These are phyloP conservation scores for Mangifera indica DNA, from an alignment of 345 rosid species.

Conservation along the genomic window DNA sequence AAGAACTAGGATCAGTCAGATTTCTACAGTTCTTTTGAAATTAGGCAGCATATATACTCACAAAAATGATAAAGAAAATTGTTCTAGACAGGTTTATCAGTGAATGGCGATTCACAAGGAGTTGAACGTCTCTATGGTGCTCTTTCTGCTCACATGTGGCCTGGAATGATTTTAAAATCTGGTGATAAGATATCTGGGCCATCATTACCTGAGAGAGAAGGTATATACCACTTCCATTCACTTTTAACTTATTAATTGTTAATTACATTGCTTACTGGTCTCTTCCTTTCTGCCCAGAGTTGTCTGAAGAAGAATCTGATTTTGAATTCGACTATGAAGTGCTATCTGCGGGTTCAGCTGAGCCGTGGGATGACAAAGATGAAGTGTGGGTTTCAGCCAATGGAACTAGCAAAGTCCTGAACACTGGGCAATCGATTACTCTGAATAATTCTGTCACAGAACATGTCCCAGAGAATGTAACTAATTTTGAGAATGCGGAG, in stretches of 20 bases:
- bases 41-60: background rate
- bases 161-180: slow-evolving; percentile 86
- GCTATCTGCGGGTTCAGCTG: slow-evolving; percentile 76
- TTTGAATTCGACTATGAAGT: slow-evolving; percentile 82
- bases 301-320: slow-evolving; percentile 87
- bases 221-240: slow-evolving; percentile 27
- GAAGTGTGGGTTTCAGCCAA: slow-evolving; percentile 76
- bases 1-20: background rate
- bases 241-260: slow-evolving; percentile 20
- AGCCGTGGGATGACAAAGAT: slow-evolving; percentile 62
- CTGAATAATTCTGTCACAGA: slow-evolving; percentile 29
- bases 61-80: background rate
- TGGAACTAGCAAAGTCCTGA: slow-evolving; percentile 28
- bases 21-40: background rate
- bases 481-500: slow-evolving; percentile 30
- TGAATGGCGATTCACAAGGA: slow-evolving; percentile 94
- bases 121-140: slow-evolving; percentile 84
- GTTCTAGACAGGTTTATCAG: slow-evolving; percentile 68
- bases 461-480: slow-evolving; percentile 24
- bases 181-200: slow-evolving; percentile 66
- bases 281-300: slow-evolving; percentile 42
- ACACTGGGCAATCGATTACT: slow-evolving; percentile 32
- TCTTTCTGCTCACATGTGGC: slow-evolving; percentile 98
- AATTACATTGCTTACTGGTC: slow-evolving; percentile 20
- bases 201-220: slow-evolving; percentile 54